Base-by-base conservation (phyloP, 768 basidiomycete genomes). In the Naematelia encephala region DNA sequence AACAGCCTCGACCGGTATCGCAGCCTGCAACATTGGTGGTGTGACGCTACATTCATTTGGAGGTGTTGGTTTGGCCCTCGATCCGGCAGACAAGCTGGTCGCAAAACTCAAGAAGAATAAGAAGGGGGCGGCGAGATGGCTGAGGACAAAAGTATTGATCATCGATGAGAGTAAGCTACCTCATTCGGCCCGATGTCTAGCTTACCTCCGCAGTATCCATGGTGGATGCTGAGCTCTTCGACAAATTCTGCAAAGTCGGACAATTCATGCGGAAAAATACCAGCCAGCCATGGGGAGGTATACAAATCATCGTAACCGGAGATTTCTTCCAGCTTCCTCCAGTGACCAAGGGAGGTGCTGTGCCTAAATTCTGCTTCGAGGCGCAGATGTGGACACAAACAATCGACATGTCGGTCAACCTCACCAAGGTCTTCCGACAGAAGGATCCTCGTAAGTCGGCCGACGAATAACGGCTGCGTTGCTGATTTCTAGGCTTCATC, bases 261-360 rank as follows among this genome's bases (percentile, higher is more conserved):
- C 78, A 81, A 60, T 75, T 80, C 0, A 57, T 98, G 34, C 80
- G 88, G 48, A 85, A 84, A 62, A 83, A 81, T 1, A n/a, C 69
- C 0, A 42, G 62, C 2, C 79, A 81, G 30, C 90, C 96, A 0
- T 98, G 97, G 60, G 96, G 96, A 34, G 96, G 91, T 1, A 93
- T 98, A 25, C 94, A 98, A 81, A 78, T 97, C 42, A 82, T 98
- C 60, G 86, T 97, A 22, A 94, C 92, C 1, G 96, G 96, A 5
- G 96, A 99, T 73, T 98, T 98, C 80, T 97, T 98, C 80, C 94
- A 99, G 75, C 83, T 99, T 3, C 96, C 96, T 0, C 96, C 96
- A 1, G 92, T 98, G 0, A 80, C 81, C 5, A 92, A 86, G 74
- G 81, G 82, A 23, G 70, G 72, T n/a, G 73, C 73, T 0, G 63